Evolutionary conservation across 2,329 filamentous ascomycete species (phyloP).

Genomic region (Tolypocladium pustulatum): DNA sequence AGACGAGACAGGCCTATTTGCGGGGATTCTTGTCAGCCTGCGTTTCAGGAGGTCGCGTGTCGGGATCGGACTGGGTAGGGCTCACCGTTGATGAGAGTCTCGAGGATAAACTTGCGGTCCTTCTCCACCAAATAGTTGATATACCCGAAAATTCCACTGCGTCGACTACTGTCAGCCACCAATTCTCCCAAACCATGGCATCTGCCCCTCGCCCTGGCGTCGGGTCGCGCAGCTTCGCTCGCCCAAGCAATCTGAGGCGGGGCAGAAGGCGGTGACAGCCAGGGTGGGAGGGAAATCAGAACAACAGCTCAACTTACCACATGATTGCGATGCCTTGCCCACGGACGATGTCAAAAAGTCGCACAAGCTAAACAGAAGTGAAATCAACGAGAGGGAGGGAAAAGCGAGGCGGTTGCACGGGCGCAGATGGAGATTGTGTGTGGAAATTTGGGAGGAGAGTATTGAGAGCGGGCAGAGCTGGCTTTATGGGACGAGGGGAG

Average conservation of each 20-base stretch:
- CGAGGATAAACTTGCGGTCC: slow-evolving; percentile 91
- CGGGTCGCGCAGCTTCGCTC: not conserved
- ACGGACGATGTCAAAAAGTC: slow-evolving; percentile 2
- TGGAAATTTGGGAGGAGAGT: slow-evolving; percentile 1
- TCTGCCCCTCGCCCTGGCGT: not conserved
- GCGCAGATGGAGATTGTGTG: slow-evolving; percentile 1
- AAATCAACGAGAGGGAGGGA: slow-evolving; percentile 1
- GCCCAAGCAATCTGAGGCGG: slow-evolving; percentile 1
- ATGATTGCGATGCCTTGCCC: slow-evolving; percentile 9
- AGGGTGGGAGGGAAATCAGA: not conserved
- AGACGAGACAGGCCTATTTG: slow-evolving; percentile 75
- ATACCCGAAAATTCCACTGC: slow-evolving; percentile 92
- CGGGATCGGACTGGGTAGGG: slow-evolving; percentile 9
- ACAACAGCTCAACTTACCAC: slow-evolving; percentile 10
- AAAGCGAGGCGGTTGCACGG: not conserved
- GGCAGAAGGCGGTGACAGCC: slow-evolving; percentile 8
- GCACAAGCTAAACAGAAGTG: not conserved
- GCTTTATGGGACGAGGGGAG: slow-evolving; percentile 9
- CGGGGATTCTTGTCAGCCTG: slow-evolving; percentile 8
- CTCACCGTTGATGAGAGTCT: slow-evolving; percentile 92
- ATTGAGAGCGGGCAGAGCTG: not conserved
- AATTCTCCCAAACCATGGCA: slow-evolving; percentile 9
- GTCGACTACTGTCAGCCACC: slow-evolving; percentile 14
- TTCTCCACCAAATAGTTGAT: slow-evolving; percentile 99
- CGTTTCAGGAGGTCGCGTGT: slow-evolving; percentile 8